Conservation (phyloP, 345 rosid genomes). For the Heritiera littoralis region DNA sequence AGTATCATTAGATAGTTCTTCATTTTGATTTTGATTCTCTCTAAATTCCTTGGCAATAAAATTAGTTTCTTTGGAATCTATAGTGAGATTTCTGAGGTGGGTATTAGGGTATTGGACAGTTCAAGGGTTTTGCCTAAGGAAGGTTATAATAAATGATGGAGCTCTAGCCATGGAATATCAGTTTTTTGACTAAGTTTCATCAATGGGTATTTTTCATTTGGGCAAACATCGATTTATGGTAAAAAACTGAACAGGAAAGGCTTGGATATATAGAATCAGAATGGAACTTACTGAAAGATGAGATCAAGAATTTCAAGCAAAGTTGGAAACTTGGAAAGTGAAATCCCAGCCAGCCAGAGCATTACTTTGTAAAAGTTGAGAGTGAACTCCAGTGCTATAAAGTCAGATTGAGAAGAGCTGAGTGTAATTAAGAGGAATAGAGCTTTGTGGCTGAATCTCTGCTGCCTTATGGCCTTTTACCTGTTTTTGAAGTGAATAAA, state of each 20-base stretch:
- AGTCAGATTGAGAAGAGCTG: neutral
- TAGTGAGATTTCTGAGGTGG: too few species aligned
- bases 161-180: conserved; percentile 3
- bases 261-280: neutral
- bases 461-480: neutral
- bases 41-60: too few species aligned
- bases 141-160: neutral
- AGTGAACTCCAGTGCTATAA: neutral
- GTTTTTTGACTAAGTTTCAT: neutral
- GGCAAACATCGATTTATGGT: neutral
- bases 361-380: neutral
- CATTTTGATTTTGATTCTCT: neutral
- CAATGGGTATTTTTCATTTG: neutral
- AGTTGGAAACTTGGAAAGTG: neutral
- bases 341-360: neutral
- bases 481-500: neutral
- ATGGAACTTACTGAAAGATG: neutral
- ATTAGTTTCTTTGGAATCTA: too few species aligned
- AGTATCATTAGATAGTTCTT: conserved; percentile 1
- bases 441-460: neutral
- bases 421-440: too few species aligned
- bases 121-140: too few species aligned
- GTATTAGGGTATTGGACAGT: too few species aligned
- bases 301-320: neutral
- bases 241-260: neutral